Percentiles rank a stretch among this genome's conserved stretches.
phyloP scores from a whole-genome alignment of 2,329 filamentous ascomycete genomes.

The Aureobasidium sp. region DNA sequence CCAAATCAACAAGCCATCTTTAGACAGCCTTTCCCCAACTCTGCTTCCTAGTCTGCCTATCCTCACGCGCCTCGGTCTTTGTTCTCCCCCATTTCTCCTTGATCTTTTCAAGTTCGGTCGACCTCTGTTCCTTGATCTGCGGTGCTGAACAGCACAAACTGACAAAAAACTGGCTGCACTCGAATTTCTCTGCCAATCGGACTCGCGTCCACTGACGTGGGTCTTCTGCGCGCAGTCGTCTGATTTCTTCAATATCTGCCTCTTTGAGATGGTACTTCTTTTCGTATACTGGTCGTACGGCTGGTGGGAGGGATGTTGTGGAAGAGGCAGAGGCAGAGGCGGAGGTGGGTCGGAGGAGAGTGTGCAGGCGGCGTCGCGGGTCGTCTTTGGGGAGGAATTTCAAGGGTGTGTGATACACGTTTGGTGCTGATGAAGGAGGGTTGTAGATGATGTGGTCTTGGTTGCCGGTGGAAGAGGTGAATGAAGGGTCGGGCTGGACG shows the following conservation, averaged over 20 bases:
- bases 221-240: conserved; percentile 58
- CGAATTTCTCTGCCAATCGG: conserved; percentile 67
- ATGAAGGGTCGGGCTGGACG: conserved; percentile 50
- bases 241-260: conserved; percentile 66
- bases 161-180: conserved; percentile 69
- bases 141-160: conserved; percentile 64
- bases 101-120: conserved; percentile 55
- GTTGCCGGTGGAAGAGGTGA: conserved; percentile 35
- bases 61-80: conserved; percentile 67
- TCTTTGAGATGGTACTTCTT: conserved; percentile 69
- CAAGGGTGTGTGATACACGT: conserved; percentile 68
- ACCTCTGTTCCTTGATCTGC: conserved; percentile 43
- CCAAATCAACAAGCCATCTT: background rate
- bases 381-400: conserved; percentile 71
- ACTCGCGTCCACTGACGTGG: conserved; percentile 66
- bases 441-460: conserved; percentile 69
- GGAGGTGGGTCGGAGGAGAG: conserved; percentile 25
- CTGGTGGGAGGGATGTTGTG: conserved; percentile 37
- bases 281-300: conserved; percentile 56
- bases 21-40: conserved; percentile 53
- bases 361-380: conserved; percentile 54
- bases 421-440: conserved; percentile 69
- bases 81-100: conserved; percentile 68
- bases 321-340: conserved; percentile 30
- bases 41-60: conserved; percentile 65